A percentile compares a stretch with the other conserved stretches of the same genome.
Evolutionary conservation across 2,329 filamentous ascomycete genomes (phyloP).

Genomic region (Fusarium incarnatum): DNA sequence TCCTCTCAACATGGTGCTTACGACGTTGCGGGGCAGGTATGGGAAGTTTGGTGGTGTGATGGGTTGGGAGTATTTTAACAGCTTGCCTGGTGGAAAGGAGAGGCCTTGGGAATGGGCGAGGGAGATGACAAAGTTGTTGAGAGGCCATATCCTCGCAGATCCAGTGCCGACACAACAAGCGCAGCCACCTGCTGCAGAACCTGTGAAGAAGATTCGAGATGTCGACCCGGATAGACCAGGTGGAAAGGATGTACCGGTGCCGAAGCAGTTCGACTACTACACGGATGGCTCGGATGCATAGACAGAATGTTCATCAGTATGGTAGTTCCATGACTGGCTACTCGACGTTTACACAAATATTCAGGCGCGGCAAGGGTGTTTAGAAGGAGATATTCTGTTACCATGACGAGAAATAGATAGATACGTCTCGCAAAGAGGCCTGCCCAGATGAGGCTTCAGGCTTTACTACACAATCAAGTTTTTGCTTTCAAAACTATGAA

Average conservation of each 20-base stretch:
- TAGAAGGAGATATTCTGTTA: too few relatives aligned
- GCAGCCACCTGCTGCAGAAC: background rate
- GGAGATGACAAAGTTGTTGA: conserved; percentile 66
- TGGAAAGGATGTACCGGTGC: conserved; percentile 47
- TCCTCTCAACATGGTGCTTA: conserved; percentile 59
- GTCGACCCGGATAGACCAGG: conserved; percentile 45
- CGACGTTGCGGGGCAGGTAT: conserved; percentile 61
- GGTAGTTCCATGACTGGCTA: background rate
- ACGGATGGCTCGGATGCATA: conserved; percentile 47
- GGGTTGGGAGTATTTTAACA: conserved; percentile 97
- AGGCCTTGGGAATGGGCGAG: conserved; percentile 83
- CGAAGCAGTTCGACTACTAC: conserved; percentile 51
- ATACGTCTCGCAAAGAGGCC: background rate
- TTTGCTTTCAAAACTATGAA: too few relatives aligned
- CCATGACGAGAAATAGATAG: background rate
- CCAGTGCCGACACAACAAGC: background rate
- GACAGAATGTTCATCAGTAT: background rate
- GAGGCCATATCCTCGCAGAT: conserved; percentile 41
- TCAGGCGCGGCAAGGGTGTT: background rate
- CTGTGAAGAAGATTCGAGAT: conserved; percentile 4
- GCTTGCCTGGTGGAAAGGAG: conserved; percentile 70
- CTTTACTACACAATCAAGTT: background rate
- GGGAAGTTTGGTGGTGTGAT: conserved; percentile 85
- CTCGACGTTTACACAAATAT: background rate
- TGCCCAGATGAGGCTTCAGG: background rate